Conservation (phyloP, 306 rosid genomes). For the Acacia acuminata region DNA sequence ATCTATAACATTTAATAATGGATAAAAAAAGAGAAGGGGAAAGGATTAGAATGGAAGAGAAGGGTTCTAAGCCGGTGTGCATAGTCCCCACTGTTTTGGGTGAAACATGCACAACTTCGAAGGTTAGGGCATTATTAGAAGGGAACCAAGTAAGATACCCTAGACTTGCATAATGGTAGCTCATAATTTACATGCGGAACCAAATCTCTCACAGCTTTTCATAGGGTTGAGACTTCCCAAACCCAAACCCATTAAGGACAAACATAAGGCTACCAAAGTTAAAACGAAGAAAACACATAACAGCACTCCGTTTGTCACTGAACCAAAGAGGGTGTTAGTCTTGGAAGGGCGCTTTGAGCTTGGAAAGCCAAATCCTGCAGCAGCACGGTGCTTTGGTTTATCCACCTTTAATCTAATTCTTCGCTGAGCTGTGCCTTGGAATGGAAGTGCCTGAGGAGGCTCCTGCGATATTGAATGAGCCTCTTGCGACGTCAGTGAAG, state of each 20-base stretch:
- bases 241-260: conserved; percentile 40
- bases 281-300: background rate
- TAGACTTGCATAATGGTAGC: background rate
- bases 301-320: background rate
- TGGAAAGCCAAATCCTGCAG: conserved; percentile 13
- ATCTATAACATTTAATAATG: too few relatives aligned
- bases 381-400: conserved; percentile 24
- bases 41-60: too few relatives aligned
- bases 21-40: too few relatives aligned
- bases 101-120: background rate
- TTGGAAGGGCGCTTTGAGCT: conserved; percentile 36
- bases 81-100: too few relatives aligned
- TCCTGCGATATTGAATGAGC: conserved; percentile 37
- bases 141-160: background rate
- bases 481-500: conserved; percentile 34
- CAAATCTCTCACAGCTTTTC: conserved; percentile 21
- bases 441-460: conserved; percentile 23
- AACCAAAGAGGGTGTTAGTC: conserved; percentile 1
- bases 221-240: conserved; percentile 41
- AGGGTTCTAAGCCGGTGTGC: too few relatives aligned
- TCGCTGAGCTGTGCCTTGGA: conserved; percentile 70
- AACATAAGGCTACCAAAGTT: conserved; percentile 25
- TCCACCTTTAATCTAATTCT: conserved; percentile 52
- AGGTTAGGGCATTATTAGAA: background rate
- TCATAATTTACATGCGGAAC: conserved; percentile 1